Evolutionary conservation across 257 asterid species (phyloP).

Genomic region (Nicotiana attenuata): DNA sequence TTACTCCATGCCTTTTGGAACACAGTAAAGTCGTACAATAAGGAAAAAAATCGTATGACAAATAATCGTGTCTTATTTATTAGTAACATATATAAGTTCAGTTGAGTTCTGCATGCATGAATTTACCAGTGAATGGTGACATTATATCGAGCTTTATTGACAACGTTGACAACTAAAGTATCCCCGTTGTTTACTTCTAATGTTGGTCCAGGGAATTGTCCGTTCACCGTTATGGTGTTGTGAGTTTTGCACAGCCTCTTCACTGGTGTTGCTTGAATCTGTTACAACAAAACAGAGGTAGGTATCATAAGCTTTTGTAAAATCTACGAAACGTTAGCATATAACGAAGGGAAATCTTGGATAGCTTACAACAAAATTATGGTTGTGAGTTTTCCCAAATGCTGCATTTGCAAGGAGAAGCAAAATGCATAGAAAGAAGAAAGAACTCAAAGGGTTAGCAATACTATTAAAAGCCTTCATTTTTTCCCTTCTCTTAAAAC

Average conservation of each 20-base stretch:
- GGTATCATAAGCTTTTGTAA: neutral
- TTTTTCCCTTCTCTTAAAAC: neutral
- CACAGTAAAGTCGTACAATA: neutral
- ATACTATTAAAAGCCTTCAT: constrained; percentile 23
- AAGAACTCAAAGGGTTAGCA: constrained; percentile 10
- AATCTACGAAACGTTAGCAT: neutral
- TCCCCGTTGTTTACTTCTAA: constrained; percentile 76
- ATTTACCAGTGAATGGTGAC: constrained; percentile 79
- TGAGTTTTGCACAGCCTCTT: constrained; percentile 89
- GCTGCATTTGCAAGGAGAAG: constrained; percentile 34
- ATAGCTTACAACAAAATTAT: constrained; percentile 57
- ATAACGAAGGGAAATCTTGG: neutral
- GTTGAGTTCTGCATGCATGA: neutral
- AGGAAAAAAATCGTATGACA: neutral
- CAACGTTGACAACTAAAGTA: constrained; percentile 62
- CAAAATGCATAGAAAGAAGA: constrained; percentile 28
- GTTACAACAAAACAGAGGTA: neutral
- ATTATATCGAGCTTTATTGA: constrained; percentile 67
- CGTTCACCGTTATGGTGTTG: constrained; percentile 58
- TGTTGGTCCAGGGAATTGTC: constrained; percentile 80
- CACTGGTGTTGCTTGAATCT: constrained; percentile 83
- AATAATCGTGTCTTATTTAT: neutral
- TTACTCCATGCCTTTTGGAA: constrained; percentile 64
- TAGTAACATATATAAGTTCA: neutral
- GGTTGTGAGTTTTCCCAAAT: constrained; percentile 50